A percentile compares a stretch with the other conserved stretches of the same genome.
Conservation (phyloP, 2,329 filamentous ascomycete genomes). For the Fusarium sp. region DNA sequence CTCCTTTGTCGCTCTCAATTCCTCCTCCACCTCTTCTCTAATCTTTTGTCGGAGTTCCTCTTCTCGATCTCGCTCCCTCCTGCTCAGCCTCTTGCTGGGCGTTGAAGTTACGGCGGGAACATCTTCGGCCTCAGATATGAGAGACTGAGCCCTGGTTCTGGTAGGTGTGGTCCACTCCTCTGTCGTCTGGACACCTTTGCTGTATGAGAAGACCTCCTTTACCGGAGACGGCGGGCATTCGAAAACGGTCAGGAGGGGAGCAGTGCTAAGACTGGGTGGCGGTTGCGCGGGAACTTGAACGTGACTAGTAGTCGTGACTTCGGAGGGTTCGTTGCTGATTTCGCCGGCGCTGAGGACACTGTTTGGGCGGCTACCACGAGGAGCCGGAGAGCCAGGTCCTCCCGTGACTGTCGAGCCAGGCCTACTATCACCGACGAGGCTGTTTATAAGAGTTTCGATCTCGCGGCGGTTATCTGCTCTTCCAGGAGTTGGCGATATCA, state of each 20-base stretch:
- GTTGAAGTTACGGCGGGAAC: conserved; percentile 63
- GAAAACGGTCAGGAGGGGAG: conserved; percentile 78
- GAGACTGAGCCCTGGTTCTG: conserved; percentile 53
- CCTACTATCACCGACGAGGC: conserved; percentile 80
- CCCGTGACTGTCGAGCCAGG: conserved; percentile 73
- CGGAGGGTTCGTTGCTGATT: conserved; percentile 78
- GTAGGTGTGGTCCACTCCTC: conserved; percentile 73
- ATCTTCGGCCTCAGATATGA: conserved; percentile 69
- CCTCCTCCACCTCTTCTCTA: conserved; percentile 90
- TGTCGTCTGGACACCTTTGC: conserved; percentile 93
- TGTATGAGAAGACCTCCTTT: conserved; percentile 93
- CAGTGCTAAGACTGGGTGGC: conserved; percentile 75
- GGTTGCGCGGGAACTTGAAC: conserved; percentile 55
- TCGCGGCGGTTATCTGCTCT: conserved; percentile 76
- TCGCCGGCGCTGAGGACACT: conserved; percentile 86
- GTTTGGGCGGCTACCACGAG: conserved; percentile 79
- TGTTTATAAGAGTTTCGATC: conserved; percentile 86
- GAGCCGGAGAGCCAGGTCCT: conserved; percentile 71
- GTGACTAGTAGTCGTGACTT: conserved; percentile 61
- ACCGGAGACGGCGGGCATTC: conserved; percentile 80
- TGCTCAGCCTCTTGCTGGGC: conserved; percentile 78
- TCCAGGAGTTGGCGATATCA: conserved; percentile 75
- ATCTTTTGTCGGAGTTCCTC: conserved; percentile 89
- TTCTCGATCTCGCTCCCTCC: conserved; percentile 82
- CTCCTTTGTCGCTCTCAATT: conserved; percentile 78